Base-by-base conservation (phyloP, 306 rosid species). In the Rosa multiflora region DNA sequence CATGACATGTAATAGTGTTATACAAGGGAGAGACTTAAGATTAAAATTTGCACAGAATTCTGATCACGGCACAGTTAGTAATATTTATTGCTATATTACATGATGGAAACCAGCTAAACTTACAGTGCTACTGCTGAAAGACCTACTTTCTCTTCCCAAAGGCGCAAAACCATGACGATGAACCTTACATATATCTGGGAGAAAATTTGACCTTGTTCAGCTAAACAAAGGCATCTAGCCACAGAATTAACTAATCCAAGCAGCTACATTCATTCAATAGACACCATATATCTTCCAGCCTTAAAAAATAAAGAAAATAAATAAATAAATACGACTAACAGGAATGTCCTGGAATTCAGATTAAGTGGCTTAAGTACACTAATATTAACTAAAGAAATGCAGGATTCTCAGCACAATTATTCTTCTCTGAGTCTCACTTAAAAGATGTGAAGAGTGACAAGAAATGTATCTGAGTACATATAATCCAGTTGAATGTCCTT, bases 141-240 rank as follows among this genome's bases (percentile, higher is more conserved):
- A 73, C 80, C 81, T 86, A n/a, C 56, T 12, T 71, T 67, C 87
- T 74, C 87, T 80, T 66, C 80, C 78, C 29, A 88, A 86, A 82
- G 88, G 77, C 77, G 75, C 79, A 58, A 47, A 63, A 68, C 89
- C 83, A 46, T 73, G 84, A 59, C 72, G 67, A 56, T 11, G 81
- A 53, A 82, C 76, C 88, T 82, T 86, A 88, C 84, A 20, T 59
- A 86, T 61, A 85, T 88, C 99, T 96, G 85, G 40, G 44, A 81
- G 67, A 77, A 78, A 78, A 78, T 13, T 40, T 10, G 63, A 63
- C 37, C 61, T 23, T 21, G 35, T 37, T 51, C 70, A 56, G 43
- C 46, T 5, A 35, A 26, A 66, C 23, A 32, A 64, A 10, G 35
- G 56, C 76, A 67, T 18, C 53, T 44, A 10, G 48, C 18, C 2